phyloP scores from a whole-genome alignment of 192 early-diverging fungal species.

The Funneliformis mosseae region DNA sequence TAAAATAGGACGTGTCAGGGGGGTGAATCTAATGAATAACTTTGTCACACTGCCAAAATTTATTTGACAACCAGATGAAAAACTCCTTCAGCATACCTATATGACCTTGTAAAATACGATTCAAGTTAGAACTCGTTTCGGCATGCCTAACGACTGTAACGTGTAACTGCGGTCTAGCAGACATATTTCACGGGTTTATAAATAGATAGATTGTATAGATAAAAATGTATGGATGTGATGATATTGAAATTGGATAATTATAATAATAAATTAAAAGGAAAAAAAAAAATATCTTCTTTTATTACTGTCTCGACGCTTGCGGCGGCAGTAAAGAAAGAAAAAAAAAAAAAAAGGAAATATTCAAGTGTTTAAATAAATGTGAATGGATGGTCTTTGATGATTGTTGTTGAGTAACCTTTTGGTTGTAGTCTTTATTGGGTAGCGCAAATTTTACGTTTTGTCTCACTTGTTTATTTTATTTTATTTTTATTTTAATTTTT shows the following conservation, averaged over 20 bases:
- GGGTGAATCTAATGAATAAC: background rate
- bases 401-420: too few relatives aligned
- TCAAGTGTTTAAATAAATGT: background rate
- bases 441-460: too few relatives aligned
- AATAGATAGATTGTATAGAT: background rate
- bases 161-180: background rate
- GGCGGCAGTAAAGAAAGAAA: background rate
- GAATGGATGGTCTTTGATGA: background rate
- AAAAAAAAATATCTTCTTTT: background rate
- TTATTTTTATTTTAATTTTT: too few relatives aligned
- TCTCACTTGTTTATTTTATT: too few relatives aligned
- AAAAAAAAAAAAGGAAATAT: background rate
- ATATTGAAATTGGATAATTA: background rate
- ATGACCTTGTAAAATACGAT: constrained; percentile 33
- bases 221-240: too few relatives aligned
- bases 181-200: constrained; percentile 3
- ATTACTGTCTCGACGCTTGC: background rate
- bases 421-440: too few relatives aligned
- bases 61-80: background rate
- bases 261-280: background rate
- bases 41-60: background rate
- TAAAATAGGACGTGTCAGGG: background rate
- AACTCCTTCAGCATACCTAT: constrained; percentile 4
- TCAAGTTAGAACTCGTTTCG: constrained; percentile 26
- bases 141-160: constrained; percentile 26